Conservation (phyloP, 2,329 filamentous ascomycete genomes). For the Davidsoniella neocaledoniae region DNA sequence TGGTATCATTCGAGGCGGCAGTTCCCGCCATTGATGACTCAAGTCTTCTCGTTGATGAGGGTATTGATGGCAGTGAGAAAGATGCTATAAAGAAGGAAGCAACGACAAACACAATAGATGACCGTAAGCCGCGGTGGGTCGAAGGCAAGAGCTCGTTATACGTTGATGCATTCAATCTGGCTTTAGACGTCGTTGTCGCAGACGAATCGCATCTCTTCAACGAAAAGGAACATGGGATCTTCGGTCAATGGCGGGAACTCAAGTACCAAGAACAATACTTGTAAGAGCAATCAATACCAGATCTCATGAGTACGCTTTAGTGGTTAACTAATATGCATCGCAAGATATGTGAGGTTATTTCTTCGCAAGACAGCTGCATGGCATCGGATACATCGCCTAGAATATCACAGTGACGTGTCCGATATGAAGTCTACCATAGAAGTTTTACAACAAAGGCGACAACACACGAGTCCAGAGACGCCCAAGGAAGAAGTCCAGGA, state of each 20-base stretch:
- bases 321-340: not conserved
- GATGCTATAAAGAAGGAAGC: slow-evolving; percentile 68
- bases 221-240: slow-evolving; percentile 58
- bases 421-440: slow-evolving; percentile 51
- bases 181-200: slow-evolving; percentile 72
- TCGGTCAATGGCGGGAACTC: slow-evolving; percentile 55
- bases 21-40: not conserved
- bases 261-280: slow-evolving; percentile 81
- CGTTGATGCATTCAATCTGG: slow-evolving; percentile 90
- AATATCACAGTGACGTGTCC: slow-evolving; percentile 69
- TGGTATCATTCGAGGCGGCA: not conserved
- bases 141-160: slow-evolving; percentile 79
- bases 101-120: slow-evolving; percentile 4
- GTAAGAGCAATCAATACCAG: slow-evolving; percentile 15
- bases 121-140: slow-evolving; percentile 41
- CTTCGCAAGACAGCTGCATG: slow-evolving; percentile 80
- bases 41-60: no score
- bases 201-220: slow-evolving; percentile 83
- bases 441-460: slow-evolving; percentile 40
- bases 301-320: not conserved
- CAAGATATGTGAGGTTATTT: slow-evolving; percentile 79
- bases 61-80: not conserved
- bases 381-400: slow-evolving; percentile 65
- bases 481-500: not conserved
- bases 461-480: not conserved